These are phyloP conservation scores for Trametes hirsuta DNA, from an alignment of 1,284 basidiomycete genomes.

Conservation along the genomic window DNA sequence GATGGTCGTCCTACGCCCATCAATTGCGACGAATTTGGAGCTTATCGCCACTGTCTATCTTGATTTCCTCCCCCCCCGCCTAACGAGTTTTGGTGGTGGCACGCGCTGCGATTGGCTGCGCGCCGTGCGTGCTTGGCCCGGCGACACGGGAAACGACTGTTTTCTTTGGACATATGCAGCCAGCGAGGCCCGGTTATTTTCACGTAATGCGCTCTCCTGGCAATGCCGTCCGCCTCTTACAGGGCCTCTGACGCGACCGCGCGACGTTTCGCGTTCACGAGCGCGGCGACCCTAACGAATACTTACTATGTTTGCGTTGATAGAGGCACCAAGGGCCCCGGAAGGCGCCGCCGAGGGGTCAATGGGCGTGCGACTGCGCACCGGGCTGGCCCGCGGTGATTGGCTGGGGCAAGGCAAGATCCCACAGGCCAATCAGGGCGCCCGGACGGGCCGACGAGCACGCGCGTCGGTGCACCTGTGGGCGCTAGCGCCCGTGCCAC, in stretches of 20 bases:
- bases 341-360: background rate
- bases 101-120: background rate
- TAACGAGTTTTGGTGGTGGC: background rate
- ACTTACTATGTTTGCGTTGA: constrained; percentile 14
- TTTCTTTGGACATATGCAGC: background rate
- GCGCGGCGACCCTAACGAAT: constrained; percentile 2
- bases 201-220: background rate
- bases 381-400: background rate
- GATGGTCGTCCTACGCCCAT: background rate
- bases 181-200: background rate
- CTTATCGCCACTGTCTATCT: constrained; percentile 3
- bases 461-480: background rate
- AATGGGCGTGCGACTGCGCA: background rate
- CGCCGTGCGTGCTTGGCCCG: background rate
- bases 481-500: background rate
- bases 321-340: constrained; percentile 1
- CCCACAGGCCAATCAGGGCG: background rate
- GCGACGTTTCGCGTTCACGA: background rate
- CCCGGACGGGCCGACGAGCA: constrained; percentile 1
- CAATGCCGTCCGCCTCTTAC: background rate
- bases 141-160: background rate
- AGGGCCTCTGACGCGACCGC: background rate
- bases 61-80: background rate
- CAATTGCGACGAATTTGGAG: background rate
- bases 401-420: constrained; percentile 3